Percentiles rank a stretch among this genome's conserved stretches.
Evolutionary conservation across 2,329 filamentous ascomycete genomes (phyloP).

Genomic region (Coniochaeta prunicola): DNA sequence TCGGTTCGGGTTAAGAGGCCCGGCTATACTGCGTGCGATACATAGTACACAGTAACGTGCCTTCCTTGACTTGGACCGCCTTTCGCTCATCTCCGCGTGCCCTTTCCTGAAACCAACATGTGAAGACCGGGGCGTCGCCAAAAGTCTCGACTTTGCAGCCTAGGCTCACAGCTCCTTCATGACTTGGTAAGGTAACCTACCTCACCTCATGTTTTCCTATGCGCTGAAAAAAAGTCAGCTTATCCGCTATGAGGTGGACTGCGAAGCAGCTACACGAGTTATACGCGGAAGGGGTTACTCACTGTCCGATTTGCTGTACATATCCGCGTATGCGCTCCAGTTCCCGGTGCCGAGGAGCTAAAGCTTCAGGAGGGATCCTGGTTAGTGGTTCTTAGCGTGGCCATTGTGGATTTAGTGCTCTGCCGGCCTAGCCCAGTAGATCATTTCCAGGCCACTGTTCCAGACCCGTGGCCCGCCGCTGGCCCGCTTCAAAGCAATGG

Average conservation of each 20-base stretch:
- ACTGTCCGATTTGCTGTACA: neutral
- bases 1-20: neutral
- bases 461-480: neutral
- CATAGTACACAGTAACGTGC: neutral
- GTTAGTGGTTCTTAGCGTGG: neutral
- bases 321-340: neutral
- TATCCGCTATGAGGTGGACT: neutral
- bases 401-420: neutral
- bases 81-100: neutral
- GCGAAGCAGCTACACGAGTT: neutral
- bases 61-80: neutral
- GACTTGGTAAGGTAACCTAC: no score
- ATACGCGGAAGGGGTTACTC: neutral
- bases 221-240: neutral
- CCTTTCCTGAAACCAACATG: neutral
- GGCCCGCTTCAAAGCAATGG: neutral
- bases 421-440: neutral
- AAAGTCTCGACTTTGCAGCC: no score
- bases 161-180: no score
- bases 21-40: neutral
- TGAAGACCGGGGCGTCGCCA: no score
- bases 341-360: neutral
- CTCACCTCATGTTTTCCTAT: no score
- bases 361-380: neutral
- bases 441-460: neutral